phyloP scores from a whole-genome alignment of 1,284 basidiomycete genomes.

The Malassezia sp. region DNA sequence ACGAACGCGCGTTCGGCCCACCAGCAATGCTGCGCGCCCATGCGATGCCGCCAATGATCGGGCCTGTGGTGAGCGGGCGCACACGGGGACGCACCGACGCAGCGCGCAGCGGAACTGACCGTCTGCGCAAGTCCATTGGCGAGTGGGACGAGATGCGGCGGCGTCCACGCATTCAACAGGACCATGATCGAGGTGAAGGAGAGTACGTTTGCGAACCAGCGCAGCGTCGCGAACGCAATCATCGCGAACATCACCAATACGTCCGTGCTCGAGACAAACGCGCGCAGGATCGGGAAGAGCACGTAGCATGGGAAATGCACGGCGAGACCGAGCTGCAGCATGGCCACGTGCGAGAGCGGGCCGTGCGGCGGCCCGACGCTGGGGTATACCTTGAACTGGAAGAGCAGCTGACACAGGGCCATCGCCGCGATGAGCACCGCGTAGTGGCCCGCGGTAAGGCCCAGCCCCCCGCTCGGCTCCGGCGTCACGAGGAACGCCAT shows the following conservation, averaged over 20 bases:
- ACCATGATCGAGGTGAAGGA: conserved; percentile 45
- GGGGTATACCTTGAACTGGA: conserved; percentile 55
- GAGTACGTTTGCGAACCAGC: conserved; percentile 47
- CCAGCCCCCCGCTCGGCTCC: conserved; percentile 37
- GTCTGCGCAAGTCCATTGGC: conserved; percentile 49
- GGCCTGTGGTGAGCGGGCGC: too few relatives aligned
- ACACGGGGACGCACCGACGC: too few relatives aligned
- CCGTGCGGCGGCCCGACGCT: conserved; percentile 50
- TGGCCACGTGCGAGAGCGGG: conserved; percentile 37
- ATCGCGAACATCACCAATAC: conserved; percentile 49
- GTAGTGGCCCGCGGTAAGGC: conserved; percentile 44
- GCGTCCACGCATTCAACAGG: conserved; percentile 48
- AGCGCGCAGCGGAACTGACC: conserved; percentile 45
- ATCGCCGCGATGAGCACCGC: conserved; percentile 45
- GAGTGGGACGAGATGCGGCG: conserved; percentile 47
- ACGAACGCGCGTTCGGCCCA: conserved; percentile 19
- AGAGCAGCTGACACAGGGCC: conserved; percentile 36
- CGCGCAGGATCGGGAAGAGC: conserved; percentile 49
- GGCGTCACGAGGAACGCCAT: conserved; percentile 47
- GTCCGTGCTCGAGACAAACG: conserved; percentile 43
- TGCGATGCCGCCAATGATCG: conserved; percentile 40
- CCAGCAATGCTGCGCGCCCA: conserved; percentile 39
- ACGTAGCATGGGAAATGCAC: conserved; percentile 28
- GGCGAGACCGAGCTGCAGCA: conserved; percentile 36
- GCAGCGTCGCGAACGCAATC: conserved; percentile 46